Base-by-base conservation (phyloP, 2,329 filamentous ascomycete species). In the Nemania serpens region DNA sequence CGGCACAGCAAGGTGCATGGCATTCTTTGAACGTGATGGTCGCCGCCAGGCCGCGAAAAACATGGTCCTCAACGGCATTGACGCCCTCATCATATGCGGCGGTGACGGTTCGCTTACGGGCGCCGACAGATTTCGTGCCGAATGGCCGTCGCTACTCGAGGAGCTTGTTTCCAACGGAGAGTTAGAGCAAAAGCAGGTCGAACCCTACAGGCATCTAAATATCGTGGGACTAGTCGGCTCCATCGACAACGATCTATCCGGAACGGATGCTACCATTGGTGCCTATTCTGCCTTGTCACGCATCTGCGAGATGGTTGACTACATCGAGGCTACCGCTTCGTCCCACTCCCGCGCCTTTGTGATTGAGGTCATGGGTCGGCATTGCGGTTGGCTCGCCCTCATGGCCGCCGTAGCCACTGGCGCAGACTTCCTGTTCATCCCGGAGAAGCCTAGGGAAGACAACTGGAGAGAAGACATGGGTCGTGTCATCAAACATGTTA, bases 171-270 rank as follows among this genome's bases (percentile, higher is more conserved):
- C 85, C 51, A 90, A 78, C 2, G 87, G 88, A 55, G 84, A 94
- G 71, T 82, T 97, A 70, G 88, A 86, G 6, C 71, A 80, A 45
- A 84, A 89, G 58, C 89, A 97, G 74, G 79, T 91, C 61, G 81
- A 86, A 47, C 90, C 91, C 1, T 96, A 92, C 82, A 84, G 85
- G 71, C 88, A 96, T 69, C 85, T 99, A 73, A 99, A 98, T 78
- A 97, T 99, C 68, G 94, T 98, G 55, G 95, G 95, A 49, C 82
- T 98, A 53, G 95, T 99, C 29, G 95, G 95, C 59, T 97, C 93
- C 55, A 99, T 99, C 73, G 95, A 99, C 82, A 99, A 99, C 74
- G 95, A 99, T 74, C 90, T 99, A 78, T 96, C 93, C 51, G 92
- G 92, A 66, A 99, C 95, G 12, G 95, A 99, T 76, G 94, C 95